Conservation (phyloP, 305 asterid genomes). For the Fraxinus angustifolia region DNA sequence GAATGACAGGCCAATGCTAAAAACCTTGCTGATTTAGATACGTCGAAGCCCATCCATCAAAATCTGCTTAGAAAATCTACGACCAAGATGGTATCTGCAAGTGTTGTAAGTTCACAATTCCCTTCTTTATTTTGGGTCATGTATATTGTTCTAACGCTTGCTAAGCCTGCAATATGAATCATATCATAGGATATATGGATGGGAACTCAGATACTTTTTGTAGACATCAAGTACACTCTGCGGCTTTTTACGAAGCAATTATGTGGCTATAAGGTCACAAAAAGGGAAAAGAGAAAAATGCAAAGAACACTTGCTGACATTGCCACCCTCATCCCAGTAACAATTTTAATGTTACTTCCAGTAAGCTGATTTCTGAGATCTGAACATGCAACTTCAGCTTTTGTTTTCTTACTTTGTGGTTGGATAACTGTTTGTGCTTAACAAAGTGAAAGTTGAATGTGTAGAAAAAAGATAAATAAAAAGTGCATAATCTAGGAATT, state of each 20-base stretch:
- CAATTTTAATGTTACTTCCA: conserved; percentile 75
- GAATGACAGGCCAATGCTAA: conserved; percentile 38
- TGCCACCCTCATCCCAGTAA: conserved; percentile 63
- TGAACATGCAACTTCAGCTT: background rate
- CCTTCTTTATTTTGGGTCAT: background rate
- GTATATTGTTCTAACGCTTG: background rate
- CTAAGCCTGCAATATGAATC: conserved; percentile 16
- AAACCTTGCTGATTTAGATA: conserved; percentile 23
- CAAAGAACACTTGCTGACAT: conserved; percentile 49
- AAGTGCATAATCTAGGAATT: background rate
- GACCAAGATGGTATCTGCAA: conserved; percentile 47
- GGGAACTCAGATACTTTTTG: conserved; percentile 65
- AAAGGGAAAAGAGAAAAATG: conserved; percentile 60
- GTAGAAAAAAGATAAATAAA: background rate
- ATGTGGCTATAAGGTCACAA: conserved; percentile 46
- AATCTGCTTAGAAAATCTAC: conserved; percentile 44
- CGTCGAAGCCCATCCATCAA: conserved; percentile 33
- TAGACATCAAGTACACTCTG: conserved; percentile 44
- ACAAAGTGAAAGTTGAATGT: background rate
- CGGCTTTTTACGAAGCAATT: conserved; percentile 41
- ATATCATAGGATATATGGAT: conserved; percentile 60
- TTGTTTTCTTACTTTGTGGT: background rate
- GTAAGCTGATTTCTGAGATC: conserved; percentile 35
- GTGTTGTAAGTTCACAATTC: conserved; percentile 43
- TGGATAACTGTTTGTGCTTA: background rate